Base-by-base conservation (phyloP, 2,329 filamentous ascomycete genomes). In the Phoma sp. region DNA sequence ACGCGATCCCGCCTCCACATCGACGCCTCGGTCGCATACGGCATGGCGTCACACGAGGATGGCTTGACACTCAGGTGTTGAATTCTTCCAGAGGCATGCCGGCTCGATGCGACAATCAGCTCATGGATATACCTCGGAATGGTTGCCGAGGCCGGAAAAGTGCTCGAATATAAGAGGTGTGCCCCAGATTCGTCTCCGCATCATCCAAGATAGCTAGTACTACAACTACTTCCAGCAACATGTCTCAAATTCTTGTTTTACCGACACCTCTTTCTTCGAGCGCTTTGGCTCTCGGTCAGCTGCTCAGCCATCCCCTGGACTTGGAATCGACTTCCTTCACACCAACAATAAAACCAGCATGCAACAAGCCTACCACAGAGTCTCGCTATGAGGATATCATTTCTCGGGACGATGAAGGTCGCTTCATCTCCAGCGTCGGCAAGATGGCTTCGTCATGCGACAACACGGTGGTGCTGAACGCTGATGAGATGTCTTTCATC, bases 261-360 rank as follows among this genome's bases (percentile, higher is more conserved):
- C 70, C 69, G 18, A 42, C 56, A 7, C 66, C 68, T 34, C 60
- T 68, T 10, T 50, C 68, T 12, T 48, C 65, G 12, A 53, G 42
- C 29, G 54, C 62, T 5, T 42, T 73, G 18, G 43, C 52, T 5
- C 53, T 71, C 2, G 68, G 69, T n/a, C 69, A 73, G 48, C 54
- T 73, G 30, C 54, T 72, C 38, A 59, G 57, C 34, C 57, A 69
- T 25, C 69, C 67, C 9, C 46, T 71, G 4, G 37, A 60, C 18
- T 36, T 60, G 1, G 39, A 52, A 5, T 57, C 59, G n/a, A 28
- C 42, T 25, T 65, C 59, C 12, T 62, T 64, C 36, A 56, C 49
- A 42, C 60, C 56, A 18, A 48, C 60, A 45, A 37, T 34, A 28
- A 34, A 36, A 42, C 62, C 46, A 25, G 46, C 21, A 9, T 45